A percentile compares a stretch with the other conserved stretches of the same genome.
Conservation (phyloP, 805 yeast genomes). For the Cyberlindnera suaveolens region DNA sequence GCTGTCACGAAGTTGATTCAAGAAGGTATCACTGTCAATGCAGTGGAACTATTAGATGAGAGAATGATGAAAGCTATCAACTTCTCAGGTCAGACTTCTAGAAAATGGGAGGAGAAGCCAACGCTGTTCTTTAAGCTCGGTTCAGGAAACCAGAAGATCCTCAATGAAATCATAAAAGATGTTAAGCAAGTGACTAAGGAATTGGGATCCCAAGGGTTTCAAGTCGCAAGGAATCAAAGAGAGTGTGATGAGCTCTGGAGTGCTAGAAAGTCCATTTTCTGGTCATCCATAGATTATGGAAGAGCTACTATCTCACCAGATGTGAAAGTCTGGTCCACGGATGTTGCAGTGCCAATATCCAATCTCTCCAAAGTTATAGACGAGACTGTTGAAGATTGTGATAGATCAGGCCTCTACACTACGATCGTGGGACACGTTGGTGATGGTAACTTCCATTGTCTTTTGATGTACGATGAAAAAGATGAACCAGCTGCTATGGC, state of each 20-base stretch:
- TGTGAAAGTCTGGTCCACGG: slow-evolving; percentile 66
- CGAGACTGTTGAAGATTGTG: slow-evolving; percentile 55
- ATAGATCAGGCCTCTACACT: slow-evolving; percentile 43
- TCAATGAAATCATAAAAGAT: slow-evolving; percentile 38
- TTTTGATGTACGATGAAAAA: slow-evolving; percentile 52
- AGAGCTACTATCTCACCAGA: slow-evolving; percentile 34
- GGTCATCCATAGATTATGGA: slow-evolving; percentile 66
- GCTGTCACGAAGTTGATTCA: slow-evolving; percentile 58
- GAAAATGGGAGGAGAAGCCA: slow-evolving; percentile 51
- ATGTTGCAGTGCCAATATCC: slow-evolving; percentile 77
- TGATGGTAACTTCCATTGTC: slow-evolving; percentile 75
- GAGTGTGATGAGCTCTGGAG: slow-evolving; percentile 65
- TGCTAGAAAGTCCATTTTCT: slow-evolving; percentile 67
- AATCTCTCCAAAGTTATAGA: slow-evolving; percentile 54
- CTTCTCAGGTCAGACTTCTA: slow-evolving; percentile 44
- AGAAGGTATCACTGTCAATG: slow-evolving; percentile 59
- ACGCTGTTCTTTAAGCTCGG: slow-evolving; percentile 61
- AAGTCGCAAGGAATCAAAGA: slow-evolving; percentile 50
- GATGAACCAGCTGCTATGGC: slow-evolving; percentile 40
- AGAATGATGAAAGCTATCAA: slow-evolving; percentile 64
- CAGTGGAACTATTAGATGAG: slow-evolving; percentile 68
- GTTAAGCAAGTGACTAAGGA: slow-evolving; percentile 43
- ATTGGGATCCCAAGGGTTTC: slow-evolving; percentile 47
- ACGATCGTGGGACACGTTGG: slow-evolving; percentile 79
- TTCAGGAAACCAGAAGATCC: slow-evolving; percentile 34